Evolutionary conservation across 2,329 filamentous ascomycete genomes (phyloP).

Genomic region (Alternaria gansuensis): DNA sequence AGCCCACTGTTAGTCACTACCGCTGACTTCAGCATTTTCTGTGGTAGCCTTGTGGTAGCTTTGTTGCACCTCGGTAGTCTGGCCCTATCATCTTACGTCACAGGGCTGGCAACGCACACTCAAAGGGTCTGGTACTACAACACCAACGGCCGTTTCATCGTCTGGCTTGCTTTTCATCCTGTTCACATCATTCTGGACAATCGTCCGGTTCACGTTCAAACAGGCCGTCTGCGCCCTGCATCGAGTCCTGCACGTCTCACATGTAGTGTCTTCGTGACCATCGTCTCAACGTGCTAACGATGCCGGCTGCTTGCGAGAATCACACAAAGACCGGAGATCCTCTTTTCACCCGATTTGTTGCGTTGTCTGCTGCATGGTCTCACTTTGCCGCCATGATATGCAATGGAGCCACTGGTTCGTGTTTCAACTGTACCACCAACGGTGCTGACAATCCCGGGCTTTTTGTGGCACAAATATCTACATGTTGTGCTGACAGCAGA

Average conservation of each 20-base stretch:
- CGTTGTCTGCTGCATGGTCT: neutral
- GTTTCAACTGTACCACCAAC: slow-evolving; percentile 10
- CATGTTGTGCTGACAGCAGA: neutral
- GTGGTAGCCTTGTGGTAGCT: slow-evolving; percentile 7
- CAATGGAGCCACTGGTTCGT: slow-evolving; percentile 1
- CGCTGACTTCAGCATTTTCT: neutral
- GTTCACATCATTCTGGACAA: slow-evolving; percentile 2
- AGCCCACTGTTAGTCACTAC: neutral
- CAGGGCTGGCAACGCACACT: neutral
- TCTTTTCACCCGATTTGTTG: slow-evolving; percentile 6
- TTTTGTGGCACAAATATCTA: neutral
- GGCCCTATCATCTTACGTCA: slow-evolving; percentile 8
- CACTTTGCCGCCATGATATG: neutral
- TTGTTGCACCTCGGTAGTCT: neutral
- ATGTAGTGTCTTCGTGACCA: slow-evolving; percentile 11
- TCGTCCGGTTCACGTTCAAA: slow-evolving; percentile 5
- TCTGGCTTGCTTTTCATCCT: slow-evolving; percentile 5
- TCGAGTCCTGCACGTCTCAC: slow-evolving; percentile 2
- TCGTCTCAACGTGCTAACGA: slow-evolving; percentile 12
- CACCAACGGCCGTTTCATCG: slow-evolving; percentile 13
- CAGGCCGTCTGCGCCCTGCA: slow-evolving; percentile 6
- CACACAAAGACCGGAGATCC: slow-evolving; percentile 3
- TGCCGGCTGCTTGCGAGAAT: slow-evolving; percentile 1
- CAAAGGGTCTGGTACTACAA: slow-evolving; percentile 7
- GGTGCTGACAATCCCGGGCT: neutral